A percentile compares a stretch with the other conserved stretches of the same genome.
Conservation (phyloP, 179 eudicot species). For the Beta corolliflora region DNA sequence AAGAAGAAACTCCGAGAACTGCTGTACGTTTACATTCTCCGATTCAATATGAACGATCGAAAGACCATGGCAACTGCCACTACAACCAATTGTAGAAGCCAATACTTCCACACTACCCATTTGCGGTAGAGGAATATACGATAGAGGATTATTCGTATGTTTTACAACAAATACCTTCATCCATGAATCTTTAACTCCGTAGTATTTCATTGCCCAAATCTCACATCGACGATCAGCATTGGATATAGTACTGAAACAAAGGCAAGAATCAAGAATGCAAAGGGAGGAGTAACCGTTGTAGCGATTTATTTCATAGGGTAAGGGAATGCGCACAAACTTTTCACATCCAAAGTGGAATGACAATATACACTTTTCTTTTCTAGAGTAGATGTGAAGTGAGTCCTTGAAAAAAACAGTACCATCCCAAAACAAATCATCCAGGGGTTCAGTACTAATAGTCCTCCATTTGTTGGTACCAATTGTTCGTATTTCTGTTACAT, state of each 20-base stretch:
- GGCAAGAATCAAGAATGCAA: not conserved
- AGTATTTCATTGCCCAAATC: constrained; percentile 8
- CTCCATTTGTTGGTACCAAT: not conserved
- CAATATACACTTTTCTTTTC: not conserved
- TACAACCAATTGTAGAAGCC: not conserved
- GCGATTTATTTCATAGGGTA: not conserved
- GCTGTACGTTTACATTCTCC: not conserved
- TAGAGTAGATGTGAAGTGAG: not conserved
- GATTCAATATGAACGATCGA: not conserved
- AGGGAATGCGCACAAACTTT: not conserved
- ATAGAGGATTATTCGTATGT: too few relatives aligned
- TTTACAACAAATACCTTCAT: constrained; percentile 2
- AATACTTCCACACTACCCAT: not conserved
- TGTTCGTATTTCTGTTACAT: not conserved
- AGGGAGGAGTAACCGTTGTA: not conserved
- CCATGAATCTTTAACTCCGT: constrained; percentile 9
- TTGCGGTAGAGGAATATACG: not conserved
- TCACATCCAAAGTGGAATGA: not conserved
- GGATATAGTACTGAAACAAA: not conserved
- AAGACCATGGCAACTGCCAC: not conserved
- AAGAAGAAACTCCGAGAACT: too few relatives aligned
- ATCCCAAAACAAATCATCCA: not conserved
- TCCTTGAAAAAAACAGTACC: not conserved
- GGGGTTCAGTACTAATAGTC: not conserved
- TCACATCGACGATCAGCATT: not conserved